Evolutionary conservation across 495 filamentous ascomycete genomes (phyloP), one percentile per base, ranked within the genome.

Genomic region (Neurospora cerealis): DNA sequence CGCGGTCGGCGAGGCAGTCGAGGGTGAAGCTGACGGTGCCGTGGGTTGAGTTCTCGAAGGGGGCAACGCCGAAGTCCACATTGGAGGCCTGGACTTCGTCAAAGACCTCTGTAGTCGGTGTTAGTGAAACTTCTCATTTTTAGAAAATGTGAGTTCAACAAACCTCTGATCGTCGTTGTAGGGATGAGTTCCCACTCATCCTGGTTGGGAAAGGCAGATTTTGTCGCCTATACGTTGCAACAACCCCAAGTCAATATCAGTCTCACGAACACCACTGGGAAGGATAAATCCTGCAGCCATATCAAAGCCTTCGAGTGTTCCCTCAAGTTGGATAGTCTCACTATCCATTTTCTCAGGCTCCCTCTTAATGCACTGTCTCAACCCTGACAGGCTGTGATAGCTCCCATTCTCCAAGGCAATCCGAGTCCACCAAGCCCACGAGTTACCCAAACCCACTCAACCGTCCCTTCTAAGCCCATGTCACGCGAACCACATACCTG

Each of bases 31-130:
- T 89, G 48, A 99, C 96, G 60, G 90, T 90, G 74, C 96, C 96
- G 82, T 98, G 96, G 76, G 94, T 94, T 11, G 91, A 95, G 83
- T 99, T 99, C 82, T 99, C 96, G 83, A 96, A 95, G 38, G 96
- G 96, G 19, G 98, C 93, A 5, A 99, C 92, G 74, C 94, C 95
- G 77, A 89, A 91, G 73, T 85, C 81, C 0, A 87, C 86, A 32
- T 80, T 73, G 73, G 87, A 82, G 17, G 86, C 84, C 81, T 97
- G 94, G 24, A 97, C 91, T 19, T 88, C 86, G 39, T 87, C 84
- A 80, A 98, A 97, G 74, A 96, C 89, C 74, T 95, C 94, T 88
- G 84, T 73, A 32, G 46, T 2, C 24, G 32, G 19, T 28, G 39
- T 73, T 66, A 46, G 39, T 74, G 28, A 54, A 69, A 42, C 4